A percentile compares a stretch with the other conserved stretches of the same genome.
These are phyloP conservation scores for Benincasa hispida DNA, from an alignment of 306 rosid genomes.

Conservation along the genomic window DNA sequence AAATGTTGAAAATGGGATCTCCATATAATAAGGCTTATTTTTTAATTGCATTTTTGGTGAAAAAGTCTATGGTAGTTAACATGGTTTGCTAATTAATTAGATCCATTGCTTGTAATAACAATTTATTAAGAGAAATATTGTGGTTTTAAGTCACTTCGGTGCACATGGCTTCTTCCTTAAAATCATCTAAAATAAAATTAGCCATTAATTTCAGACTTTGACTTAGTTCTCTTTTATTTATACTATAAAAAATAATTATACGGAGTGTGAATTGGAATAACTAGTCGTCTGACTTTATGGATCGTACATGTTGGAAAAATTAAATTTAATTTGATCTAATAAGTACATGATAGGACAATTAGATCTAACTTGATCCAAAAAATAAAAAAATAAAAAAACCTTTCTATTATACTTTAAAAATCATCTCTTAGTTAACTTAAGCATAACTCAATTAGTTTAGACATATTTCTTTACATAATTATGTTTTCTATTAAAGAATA, in stretches of 20 bases:
- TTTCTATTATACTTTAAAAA: not conserved
- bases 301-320: not conserved
- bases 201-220: not conserved
- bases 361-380: not conserved
- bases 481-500: too few species aligned
- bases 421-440: not conserved
- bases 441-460: not conserved
- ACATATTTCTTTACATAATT: too few species aligned
- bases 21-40: not conserved
- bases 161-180: slow-evolving; percentile 1
- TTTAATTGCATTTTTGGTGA: not conserved
- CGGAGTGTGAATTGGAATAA: not conserved
- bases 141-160: not conserved
- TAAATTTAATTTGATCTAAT: not conserved
- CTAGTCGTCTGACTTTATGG: not conserved
- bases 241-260: not conserved
- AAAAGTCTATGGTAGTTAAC: slow-evolving; percentile 8
- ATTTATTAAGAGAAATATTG: not conserved
- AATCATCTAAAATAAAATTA: not conserved
- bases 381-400: not conserved
- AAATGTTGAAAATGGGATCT: not conserved
- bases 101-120: not conserved
- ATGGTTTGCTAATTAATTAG: slow-evolving; percentile 3
- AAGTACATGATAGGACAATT: not conserved
- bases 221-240: not conserved